These are phyloP conservation scores for Citrullus colocynthis DNA, from an alignment of 306 rosid species.

Conservation along the genomic window DNA sequence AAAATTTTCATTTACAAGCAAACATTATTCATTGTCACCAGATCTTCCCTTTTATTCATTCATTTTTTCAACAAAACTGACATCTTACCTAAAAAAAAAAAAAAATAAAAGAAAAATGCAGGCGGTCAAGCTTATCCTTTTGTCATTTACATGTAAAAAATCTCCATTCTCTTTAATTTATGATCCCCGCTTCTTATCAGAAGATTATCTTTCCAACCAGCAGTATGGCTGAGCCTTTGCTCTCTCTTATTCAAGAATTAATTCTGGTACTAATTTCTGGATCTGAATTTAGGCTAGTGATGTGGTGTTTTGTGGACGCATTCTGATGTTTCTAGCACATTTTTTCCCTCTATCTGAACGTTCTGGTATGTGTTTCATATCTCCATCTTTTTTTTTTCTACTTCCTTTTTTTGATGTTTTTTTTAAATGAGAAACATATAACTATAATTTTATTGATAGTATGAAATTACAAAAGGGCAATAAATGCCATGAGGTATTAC, in stretches of 20 bases:
- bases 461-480: too few relatives aligned
- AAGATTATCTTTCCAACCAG: neutral
- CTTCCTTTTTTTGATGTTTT: too few relatives aligned
- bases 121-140: too few relatives aligned
- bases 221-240: neutral
- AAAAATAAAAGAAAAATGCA: too few relatives aligned
- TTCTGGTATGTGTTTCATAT: constrained; percentile 41
- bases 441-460: too few relatives aligned
- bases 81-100: too few relatives aligned
- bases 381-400: neutral
- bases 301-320: constrained; percentile 93
- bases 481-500: too few relatives aligned
- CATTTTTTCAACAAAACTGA: too few relatives aligned
- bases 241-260: neutral
- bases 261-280: constrained; percentile 7
- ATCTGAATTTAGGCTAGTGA: constrained; percentile 61
- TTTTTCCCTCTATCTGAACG: constrained; percentile 94
- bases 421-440: too few relatives aligned
- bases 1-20: neutral
- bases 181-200: neutral
- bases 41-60: too few relatives aligned
- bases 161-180: neutral
- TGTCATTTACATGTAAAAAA: too few relatives aligned
- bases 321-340: constrained; percentile 93
- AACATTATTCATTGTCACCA: too few relatives aligned